Evolutionary conservation across 768 basidiomycete genomes (phyloP), one percentile per base, ranked within the genome.

Genomic region (Psilocybe cubensis): DNA sequence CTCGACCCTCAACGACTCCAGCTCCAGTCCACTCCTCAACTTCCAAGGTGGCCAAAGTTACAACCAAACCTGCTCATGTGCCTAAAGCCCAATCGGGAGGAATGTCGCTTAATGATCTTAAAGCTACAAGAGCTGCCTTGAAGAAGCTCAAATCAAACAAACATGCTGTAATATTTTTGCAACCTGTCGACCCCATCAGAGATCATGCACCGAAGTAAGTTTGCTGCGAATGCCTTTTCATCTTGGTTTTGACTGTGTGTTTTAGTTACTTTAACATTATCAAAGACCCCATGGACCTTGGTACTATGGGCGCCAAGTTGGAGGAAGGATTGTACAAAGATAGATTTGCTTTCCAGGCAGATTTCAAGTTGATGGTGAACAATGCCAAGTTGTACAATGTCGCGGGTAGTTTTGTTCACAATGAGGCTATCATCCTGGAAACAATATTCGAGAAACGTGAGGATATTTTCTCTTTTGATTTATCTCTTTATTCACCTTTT

Each of bases 131-230:
- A 50, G 90, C 82, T 58, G 88, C 87, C 2, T 71, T 96, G 66
- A 89, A 90, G 79, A 96, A 95, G 69, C 73, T 96, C 28, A 82
- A 83, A 66, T 66, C 82, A 23, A 83, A 94, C 71, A 94, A 91
- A 70, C 85, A 83, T 58, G 87, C 91, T 3, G 69, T 73, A 24
- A 66, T 91, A 52, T 98, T 98, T 73, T 76, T 87, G 40, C 86
- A 91, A 57, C 94, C 96, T 28, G 96, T 98, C n/a, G 95, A 97
- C 73, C 95, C 95, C n/a, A 84, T 96, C 40, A 82, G 94, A 61
- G 95, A 97, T 65, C 83, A 85, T 66, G 95, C 94, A 9, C 92
- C 92, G 17, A 91, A 91, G 92, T 96, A 70, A 52, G 83, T 43
- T n/a, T 8, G n/a, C 24, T 62, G 6, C 25, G 35, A 29, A 11